Evolutionary conservation across 1,139 yeast species (phyloP).

Genomic region (Lodderomyces margitis): DNA sequence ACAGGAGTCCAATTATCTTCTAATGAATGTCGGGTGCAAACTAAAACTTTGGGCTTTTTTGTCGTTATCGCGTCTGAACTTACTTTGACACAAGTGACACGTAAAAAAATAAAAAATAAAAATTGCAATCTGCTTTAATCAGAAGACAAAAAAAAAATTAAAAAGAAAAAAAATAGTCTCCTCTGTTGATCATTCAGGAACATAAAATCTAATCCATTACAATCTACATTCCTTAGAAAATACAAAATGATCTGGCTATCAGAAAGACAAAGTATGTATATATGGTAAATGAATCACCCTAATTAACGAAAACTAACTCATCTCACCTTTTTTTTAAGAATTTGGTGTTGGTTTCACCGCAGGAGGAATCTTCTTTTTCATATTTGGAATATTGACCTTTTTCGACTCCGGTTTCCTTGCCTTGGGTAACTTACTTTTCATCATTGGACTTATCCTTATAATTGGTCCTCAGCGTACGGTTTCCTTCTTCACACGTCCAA

Average conservation of each 20-base stretch:
- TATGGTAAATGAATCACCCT: not conserved
- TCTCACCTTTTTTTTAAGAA: conserved; percentile 40
- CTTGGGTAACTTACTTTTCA: conserved; percentile 79
- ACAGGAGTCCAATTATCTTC: too few relatives aligned
- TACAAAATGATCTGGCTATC: conserved; percentile 69
- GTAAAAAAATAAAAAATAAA: too few relatives aligned
- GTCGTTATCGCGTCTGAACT: too few relatives aligned
- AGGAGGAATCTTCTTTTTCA: conserved; percentile 74
- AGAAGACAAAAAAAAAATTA: not conserved
- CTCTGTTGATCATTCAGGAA: not conserved
- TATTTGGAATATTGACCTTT: conserved; percentile 79
- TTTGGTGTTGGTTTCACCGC: conserved; percentile 94
- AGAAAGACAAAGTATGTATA: conserved; percentile 68
- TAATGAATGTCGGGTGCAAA: too few relatives aligned
- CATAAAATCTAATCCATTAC: not conserved
- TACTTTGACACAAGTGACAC: too few relatives aligned
- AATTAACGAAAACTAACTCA: conserved; percentile 1
- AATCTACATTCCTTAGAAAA: not conserved
- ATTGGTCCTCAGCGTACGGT: conserved; percentile 87
- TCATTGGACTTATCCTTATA: conserved; percentile 78
- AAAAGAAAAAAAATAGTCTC: not conserved
- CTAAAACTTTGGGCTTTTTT: too few relatives aligned
- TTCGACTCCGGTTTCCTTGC: conserved; percentile 90
- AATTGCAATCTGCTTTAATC: too few relatives aligned
- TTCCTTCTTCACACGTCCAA: conserved; percentile 81